Conservation (phyloP, 2,329 filamentous ascomycete genomes). For the Xylariaceae sp. region DNA sequence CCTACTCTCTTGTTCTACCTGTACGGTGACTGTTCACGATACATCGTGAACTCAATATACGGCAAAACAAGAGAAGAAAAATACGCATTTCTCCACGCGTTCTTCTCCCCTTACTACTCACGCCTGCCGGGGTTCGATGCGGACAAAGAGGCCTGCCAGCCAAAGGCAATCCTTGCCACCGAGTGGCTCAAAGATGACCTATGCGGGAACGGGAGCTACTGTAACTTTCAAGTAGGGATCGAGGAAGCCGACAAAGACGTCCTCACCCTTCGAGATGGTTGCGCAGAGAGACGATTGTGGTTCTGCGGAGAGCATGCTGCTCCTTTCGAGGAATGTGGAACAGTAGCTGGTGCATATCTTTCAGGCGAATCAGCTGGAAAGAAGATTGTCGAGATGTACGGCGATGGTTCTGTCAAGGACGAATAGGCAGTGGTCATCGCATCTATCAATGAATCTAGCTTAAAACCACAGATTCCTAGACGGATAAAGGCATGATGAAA, state of each 20-base stretch:
- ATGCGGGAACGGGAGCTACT: constrained; percentile 71
- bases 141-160: constrained; percentile 54
- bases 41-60: constrained; percentile 32
- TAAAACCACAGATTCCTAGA: no score
- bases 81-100: background rate
- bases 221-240: constrained; percentile 69
- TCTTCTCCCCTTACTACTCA: constrained; percentile 3
- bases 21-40: constrained; percentile 33
- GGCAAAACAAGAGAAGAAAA: constrained; percentile 14
- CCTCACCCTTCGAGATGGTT: constrained; percentile 52
- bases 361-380: constrained; percentile 24
- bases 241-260: constrained; percentile 60
- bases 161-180: constrained; percentile 63
- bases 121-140: constrained; percentile 61
- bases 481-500: no score
- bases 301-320: constrained; percentile 72
- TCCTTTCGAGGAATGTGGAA: constrained; percentile 59
- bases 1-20: constrained; percentile 34
- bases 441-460: background rate
- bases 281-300: constrained; percentile 65
- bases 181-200: constrained; percentile 71
- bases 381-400: constrained; percentile 20
- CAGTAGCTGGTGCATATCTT: constrained; percentile 30
- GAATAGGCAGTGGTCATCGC: background rate
- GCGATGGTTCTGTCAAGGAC: background rate